Evolutionary conservation across 306 rosid species (phyloP), one percentile per base, ranked within the genome.

Genomic region (Chamaecrista fasciculata): DNA sequence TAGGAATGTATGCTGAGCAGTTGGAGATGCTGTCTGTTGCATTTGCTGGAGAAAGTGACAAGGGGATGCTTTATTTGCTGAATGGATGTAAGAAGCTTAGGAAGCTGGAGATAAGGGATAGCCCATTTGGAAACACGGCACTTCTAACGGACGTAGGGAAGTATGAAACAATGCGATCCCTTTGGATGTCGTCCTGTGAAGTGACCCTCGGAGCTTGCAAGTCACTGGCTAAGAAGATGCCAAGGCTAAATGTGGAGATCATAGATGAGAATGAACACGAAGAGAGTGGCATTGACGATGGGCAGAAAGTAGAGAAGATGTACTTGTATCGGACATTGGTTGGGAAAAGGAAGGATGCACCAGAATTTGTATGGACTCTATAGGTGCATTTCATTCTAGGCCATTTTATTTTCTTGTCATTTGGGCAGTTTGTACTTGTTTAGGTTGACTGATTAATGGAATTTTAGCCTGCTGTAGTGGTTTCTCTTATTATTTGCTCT

Each of bases 161-260:
- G 89, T 87, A 84, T 80, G 92, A 87, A 73, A 73, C 87, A 75
- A 82, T 87, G 89, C 89, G 86, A 82, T 87, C 87, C 87, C 92
- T 87, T 84, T 87, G 86, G 92, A 87, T 84, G 92, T 87, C 89
- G 75, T 84, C 92, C 79, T 84, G 92, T 18, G 69, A 76, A 25
- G 77, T 87, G 8, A 84, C 89, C 39, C 82, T 84, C 0, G 85
- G 82, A 40, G 87, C 78, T 63, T 87, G 89, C 81, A 84, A 84
- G 78, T 39, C 66, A 1, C 70, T 87, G 7, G 92, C 89, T 6
- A 9, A 58, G 82, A 70, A 66, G 82, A 84, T 82, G 89, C 86
- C 87, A 14, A 52, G 66, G 67, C 84, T 87, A 16, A 87, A 82
- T 14, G 85, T 87, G 68, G 92, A 84, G 87, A 87, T 84, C 49